A percentile compares a stretch with the other conserved stretches of the same genome.
These are phyloP conservation scores for Kodamaea kaohsiungensis DNA, from an alignment of 805 yeast genomes.

Conservation along the genomic window DNA sequence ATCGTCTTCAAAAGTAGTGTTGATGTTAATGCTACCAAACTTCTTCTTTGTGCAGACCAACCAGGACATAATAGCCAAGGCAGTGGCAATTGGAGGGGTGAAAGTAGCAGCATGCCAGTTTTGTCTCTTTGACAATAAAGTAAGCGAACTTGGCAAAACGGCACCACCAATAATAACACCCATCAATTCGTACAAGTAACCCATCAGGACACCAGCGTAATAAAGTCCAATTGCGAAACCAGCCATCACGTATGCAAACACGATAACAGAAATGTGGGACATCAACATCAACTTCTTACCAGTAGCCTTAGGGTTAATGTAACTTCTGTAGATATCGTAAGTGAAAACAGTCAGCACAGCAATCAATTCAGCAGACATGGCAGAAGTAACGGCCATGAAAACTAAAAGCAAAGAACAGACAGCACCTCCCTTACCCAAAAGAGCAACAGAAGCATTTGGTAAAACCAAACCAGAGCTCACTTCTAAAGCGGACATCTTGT, in stretches of 20 bases:
- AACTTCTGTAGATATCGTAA: slow-evolving; percentile 81
- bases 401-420: slow-evolving; percentile 76
- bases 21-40: slow-evolving; percentile 34
- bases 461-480: slow-evolving; percentile 80
- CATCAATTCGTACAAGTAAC: slow-evolving; percentile 84
- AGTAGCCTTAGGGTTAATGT: slow-evolving; percentile 74
- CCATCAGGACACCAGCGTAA: slow-evolving; percentile 84
- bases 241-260: slow-evolving; percentile 64
- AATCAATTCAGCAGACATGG: slow-evolving; percentile 88
- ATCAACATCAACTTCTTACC: slow-evolving; percentile 70
- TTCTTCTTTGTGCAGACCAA: slow-evolving; percentile 36
- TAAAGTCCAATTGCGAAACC: slow-evolving; percentile 80
- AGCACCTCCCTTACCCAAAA: slow-evolving; percentile 87
- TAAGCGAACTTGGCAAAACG: slow-evolving; percentile 73
- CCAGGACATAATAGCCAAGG: slow-evolving; percentile 66
- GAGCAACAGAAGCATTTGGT: slow-evolving; percentile 78
- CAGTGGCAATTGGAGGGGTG: slow-evolving; percentile 80
- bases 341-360: slow-evolving; percentile 85
- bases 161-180: slow-evolving; percentile 88
- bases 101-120: slow-evolving; percentile 67
- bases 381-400: slow-evolving; percentile 92
- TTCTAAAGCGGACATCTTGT: slow-evolving; percentile 62
- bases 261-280: slow-evolving; percentile 67
- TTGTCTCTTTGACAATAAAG: slow-evolving; percentile 63
- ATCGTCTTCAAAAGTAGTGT: slow-evolving; percentile 73